phyloP scores from a whole-genome alignment of 106 monocot genomes.

The Dendrobium chrysotoxum region DNA sequence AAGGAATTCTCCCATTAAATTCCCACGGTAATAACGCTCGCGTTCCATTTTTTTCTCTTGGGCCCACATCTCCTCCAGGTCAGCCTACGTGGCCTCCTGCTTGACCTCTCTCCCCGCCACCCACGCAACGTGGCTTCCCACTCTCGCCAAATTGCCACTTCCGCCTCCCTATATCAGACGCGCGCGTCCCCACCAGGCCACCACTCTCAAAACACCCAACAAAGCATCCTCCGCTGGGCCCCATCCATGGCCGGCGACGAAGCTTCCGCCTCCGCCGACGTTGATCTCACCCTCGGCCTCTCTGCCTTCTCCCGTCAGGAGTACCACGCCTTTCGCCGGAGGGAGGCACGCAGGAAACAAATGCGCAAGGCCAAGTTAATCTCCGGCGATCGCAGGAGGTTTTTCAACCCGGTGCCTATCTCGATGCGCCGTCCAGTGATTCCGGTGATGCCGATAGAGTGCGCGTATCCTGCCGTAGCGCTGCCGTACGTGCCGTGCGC shows the following conservation, averaged over 20 bases:
- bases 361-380: background rate
- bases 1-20: no score
- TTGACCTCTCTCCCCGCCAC: no score
- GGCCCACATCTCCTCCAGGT: background rate
- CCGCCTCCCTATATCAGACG: background rate
- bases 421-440: background rate
- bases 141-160: background rate
- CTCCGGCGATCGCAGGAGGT: background rate
- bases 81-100: background rate
- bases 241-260: background rate
- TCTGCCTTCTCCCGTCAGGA: background rate
- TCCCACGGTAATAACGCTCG: no score
- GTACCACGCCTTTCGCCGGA: background rate
- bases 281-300: constrained; percentile 13
- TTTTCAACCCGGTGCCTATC: background rate
- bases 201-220: background rate
- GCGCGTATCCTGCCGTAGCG: background rate
- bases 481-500: background rate
- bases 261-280: background rate
- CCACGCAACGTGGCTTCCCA: background rate
- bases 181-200: background rate
- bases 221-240: background rate
- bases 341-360: background rate
- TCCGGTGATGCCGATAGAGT: background rate
- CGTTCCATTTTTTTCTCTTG: no score